These are phyloP conservation scores for Rostrohypoxylon terebratum DNA, from an alignment of 495 filamentous ascomycete species.

Conservation along the genomic window DNA sequence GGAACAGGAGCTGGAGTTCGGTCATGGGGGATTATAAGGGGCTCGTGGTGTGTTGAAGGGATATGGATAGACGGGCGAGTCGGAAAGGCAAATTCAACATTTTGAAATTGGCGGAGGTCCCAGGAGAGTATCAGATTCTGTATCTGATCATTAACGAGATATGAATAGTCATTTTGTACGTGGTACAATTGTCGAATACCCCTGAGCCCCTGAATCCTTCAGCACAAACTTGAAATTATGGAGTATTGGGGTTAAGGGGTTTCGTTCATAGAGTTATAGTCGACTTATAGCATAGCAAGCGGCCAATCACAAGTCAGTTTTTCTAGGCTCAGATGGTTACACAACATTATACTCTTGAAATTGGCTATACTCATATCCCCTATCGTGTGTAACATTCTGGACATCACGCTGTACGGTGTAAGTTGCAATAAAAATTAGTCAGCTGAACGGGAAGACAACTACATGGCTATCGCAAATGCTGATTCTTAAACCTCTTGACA, in stretches of 20 bases:
- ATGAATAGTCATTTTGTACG: neutral
- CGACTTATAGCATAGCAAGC: neutral
- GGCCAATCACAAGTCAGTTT: neutral
- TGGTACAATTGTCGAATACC: neutral
- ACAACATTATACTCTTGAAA: neutral
- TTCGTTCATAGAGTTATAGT: neutral
- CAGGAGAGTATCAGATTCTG: neutral
- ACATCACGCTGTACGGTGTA: neutral
- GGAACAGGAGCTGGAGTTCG: slow-evolving; percentile 17
- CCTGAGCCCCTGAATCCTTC: neutral
- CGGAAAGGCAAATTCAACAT: neutral
- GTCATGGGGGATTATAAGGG: slow-evolving; percentile 20
- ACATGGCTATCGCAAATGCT: neutral
- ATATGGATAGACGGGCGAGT: neutral
- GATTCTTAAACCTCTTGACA: neutral
- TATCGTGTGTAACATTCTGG: neutral
- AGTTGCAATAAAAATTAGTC: neutral
- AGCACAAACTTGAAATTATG: neutral
- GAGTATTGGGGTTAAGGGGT: neutral
- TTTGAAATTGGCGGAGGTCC: neutral
- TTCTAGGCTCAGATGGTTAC: neutral
- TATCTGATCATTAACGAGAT: neutral
- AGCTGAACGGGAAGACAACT: neutral
- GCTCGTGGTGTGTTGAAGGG: slow-evolving; percentile 19
- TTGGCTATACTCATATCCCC: neutral